Evolutionary conservation across 768 basidiomycete species (phyloP).

Genomic region (Hebeloma cylindrosporum): DNA sequence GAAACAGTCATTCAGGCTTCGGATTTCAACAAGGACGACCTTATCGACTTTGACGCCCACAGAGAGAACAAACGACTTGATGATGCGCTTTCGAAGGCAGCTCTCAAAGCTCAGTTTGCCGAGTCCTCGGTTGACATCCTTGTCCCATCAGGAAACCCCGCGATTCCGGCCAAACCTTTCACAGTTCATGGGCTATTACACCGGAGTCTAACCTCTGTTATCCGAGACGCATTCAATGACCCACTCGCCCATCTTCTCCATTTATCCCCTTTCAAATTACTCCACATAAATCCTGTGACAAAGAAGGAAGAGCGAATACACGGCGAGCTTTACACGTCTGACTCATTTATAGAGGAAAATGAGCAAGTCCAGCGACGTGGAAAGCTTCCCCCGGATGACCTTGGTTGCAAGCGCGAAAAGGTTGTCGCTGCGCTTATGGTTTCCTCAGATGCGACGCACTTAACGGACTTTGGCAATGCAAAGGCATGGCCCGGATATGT

Average conservation of each 20-base stretch:
- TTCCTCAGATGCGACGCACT: slow-evolving; percentile 24
- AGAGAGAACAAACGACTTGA: slow-evolving; percentile 14
- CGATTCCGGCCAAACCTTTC: slow-evolving; percentile 19
- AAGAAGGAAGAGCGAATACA: slow-evolving; percentile 18
- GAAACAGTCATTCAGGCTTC: slow-evolving; percentile 19
- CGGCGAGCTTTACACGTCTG: slow-evolving; percentile 27
- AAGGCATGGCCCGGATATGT: slow-evolving; percentile 41
- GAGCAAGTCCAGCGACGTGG: slow-evolving; percentile 15
- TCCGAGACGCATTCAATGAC: slow-evolving; percentile 23
- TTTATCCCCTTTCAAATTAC: slow-evolving; percentile 29
- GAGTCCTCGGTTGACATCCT: slow-evolving; percentile 22
- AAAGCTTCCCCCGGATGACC: slow-evolving; percentile 8
- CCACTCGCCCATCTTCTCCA: slow-evolving; percentile 23
- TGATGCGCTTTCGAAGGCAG: slow-evolving; percentile 8
- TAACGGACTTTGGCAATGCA: slow-evolving; percentile 32
- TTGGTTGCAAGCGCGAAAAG: slow-evolving; percentile 9
- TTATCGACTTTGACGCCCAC: slow-evolving; percentile 13
- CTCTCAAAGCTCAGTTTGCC: slow-evolving; percentile 7
- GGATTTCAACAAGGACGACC: slow-evolving; percentile 15
- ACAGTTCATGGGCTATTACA: slow-evolving; percentile 28
- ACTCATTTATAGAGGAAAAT: slow-evolving; percentile 25
- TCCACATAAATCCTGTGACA: slow-evolving; percentile 14
- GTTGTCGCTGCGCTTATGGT: too few relatives aligned
- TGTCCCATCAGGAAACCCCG: slow-evolving; percentile 28
- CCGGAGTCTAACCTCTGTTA: slow-evolving; percentile 22